Conservation (phyloP, 2,329 filamentous ascomycete genomes). For the Neonectria sp. region DNA sequence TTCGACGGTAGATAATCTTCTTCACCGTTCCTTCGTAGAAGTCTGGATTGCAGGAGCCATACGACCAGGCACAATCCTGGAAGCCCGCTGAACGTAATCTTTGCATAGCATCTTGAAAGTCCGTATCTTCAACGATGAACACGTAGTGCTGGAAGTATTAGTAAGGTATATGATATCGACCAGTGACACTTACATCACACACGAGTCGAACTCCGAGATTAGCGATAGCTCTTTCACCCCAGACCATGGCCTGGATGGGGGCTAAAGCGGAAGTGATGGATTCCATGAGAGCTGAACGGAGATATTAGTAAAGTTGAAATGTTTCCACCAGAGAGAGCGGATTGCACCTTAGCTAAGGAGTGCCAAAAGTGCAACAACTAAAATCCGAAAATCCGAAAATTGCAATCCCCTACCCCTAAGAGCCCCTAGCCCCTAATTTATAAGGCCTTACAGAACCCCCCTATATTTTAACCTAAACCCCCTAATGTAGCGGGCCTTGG, state of each 20-base stretch:
- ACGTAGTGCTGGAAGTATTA: neutral
- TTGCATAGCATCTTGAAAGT: conserved; percentile 6
- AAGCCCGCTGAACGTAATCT: neutral
- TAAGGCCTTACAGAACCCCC: no score
- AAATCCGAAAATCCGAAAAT: no score
- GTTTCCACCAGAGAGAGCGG: no score
- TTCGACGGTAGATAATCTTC: neutral
- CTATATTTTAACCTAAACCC: no score
- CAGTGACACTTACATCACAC: neutral
- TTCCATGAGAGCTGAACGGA: no score
- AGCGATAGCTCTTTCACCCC: neutral
- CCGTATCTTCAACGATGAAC: neutral
- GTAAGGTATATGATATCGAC: neutral
- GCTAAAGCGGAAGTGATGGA: neutral
- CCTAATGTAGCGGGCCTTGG: no score
- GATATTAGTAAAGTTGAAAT: no score
- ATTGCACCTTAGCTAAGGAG: no score
- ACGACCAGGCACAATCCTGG: neutral
- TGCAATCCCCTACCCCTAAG: no score
- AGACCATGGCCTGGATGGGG: neutral
- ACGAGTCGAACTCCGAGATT: neutral
- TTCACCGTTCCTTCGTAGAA: neutral
- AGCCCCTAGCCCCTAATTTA: no score
- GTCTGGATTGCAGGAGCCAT: neutral
- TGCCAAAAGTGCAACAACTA: no score